Evolutionary conservation across 2,329 filamentous ascomycete species (phyloP).

Genomic region (Bipolaris sorokiniana): DNA sequence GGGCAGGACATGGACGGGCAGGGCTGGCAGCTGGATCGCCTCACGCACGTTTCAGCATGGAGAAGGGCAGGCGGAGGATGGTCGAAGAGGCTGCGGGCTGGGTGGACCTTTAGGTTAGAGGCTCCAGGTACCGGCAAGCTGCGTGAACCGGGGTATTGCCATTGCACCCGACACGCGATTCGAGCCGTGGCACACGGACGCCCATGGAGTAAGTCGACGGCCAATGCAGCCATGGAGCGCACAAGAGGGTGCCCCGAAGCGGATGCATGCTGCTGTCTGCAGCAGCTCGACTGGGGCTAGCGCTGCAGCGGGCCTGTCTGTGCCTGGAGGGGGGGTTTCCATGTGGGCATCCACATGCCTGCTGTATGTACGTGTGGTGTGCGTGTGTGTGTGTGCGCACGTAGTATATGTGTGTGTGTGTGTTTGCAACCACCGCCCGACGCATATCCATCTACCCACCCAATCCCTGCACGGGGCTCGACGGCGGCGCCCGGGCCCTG

Average conservation of each 20-base stretch:
- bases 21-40: conserved; percentile 44
- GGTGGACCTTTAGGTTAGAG: conserved; percentile 36
- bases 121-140: conserved; percentile 34
- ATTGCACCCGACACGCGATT: conserved; percentile 29
- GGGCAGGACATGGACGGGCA: conserved; percentile 48
- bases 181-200: conserved; percentile 28
- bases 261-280: conserved; percentile 1
- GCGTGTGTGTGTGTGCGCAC: neutral
- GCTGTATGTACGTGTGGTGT: neutral
- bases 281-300: conserved; percentile 15
- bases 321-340: conserved; percentile 17
- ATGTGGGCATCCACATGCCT: conserved; percentile 13
- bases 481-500: conserved; percentile 24
- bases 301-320: conserved; percentile 13
- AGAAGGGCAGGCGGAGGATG: conserved; percentile 37
- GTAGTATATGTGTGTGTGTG: no score
- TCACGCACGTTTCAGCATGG: conserved; percentile 51
- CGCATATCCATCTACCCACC: conserved; percentile 8
- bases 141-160: conserved; percentile 31
- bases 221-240: conserved; percentile 17
- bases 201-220: conserved; percentile 7
- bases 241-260: conserved; percentile 8
- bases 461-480: conserved; percentile 22
- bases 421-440: neutral
- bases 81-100: conserved; percentile 32